A percentile compares a stretch with the other conserved stretches of the same genome.
These are phyloP conservation scores for Arbutus unedo DNA, from an alignment of 148 eudicot species.

Conservation along the genomic window DNA sequence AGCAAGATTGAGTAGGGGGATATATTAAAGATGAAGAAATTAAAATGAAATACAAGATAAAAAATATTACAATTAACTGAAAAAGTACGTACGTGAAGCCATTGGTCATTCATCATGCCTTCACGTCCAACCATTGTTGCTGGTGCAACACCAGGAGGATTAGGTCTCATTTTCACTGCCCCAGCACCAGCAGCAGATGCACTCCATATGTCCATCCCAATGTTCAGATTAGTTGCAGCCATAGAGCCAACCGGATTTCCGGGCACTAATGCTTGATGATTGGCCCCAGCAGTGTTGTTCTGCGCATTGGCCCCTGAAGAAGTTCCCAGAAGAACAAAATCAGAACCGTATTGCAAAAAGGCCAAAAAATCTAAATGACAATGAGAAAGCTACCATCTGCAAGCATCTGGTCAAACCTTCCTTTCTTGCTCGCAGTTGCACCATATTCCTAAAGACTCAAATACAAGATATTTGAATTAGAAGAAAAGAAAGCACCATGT, in stretches of 20 bases:
- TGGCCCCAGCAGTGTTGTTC: slow-evolving; percentile 31
- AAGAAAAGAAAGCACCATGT: not conserved
- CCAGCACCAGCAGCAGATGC: slow-evolving; percentile 57
- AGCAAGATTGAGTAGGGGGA: no score
- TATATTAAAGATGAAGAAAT: no score
- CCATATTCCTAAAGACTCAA: slow-evolving; percentile 45
- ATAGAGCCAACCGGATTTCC: slow-evolving; percentile 58
- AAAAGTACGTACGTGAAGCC: slow-evolving; percentile 46
- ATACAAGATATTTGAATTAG: not conserved
- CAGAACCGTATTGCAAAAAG: not conserved
- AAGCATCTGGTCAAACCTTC: slow-evolving; percentile 91
- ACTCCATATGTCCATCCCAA: slow-evolving; percentile 95
- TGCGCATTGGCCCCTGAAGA: slow-evolving; percentile 67
- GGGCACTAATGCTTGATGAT: slow-evolving; percentile 45
- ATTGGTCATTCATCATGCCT: slow-evolving; percentile 57
- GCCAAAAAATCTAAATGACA: not conserved
- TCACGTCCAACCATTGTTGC: slow-evolving; percentile 33
- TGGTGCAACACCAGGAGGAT: slow-evolving; percentile 41
- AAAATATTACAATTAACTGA: no score
- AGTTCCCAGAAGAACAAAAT: slow-evolving; percentile 4
- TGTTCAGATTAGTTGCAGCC: slow-evolving; percentile 69
- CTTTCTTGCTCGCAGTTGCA: slow-evolving; percentile 53
- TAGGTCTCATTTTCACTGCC: slow-evolving; percentile 49
- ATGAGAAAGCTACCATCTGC: slow-evolving; percentile 64
- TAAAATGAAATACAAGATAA: no score